Base-by-base conservation (phyloP, 2,329 filamentous ascomycete genomes). In the Leptographium galeiforme region DNA sequence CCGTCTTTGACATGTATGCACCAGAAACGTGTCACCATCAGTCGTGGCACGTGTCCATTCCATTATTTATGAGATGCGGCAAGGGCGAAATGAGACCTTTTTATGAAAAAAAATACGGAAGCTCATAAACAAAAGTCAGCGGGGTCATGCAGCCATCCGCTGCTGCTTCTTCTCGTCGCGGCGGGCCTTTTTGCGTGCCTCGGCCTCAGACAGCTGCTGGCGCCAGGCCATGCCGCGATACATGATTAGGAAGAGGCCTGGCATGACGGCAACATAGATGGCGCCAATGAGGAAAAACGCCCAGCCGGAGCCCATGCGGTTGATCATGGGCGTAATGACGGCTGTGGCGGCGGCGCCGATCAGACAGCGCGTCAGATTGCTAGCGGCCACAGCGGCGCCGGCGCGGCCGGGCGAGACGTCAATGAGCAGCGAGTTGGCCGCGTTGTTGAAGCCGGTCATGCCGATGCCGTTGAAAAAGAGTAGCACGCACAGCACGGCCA, bases 311-410 rank as follows among this genome's bases (percentile, higher is more conserved):
- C 76, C 76, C 55, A 81, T 70, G 0, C 63, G 65, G 10, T 73
- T 57, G 11, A 77, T 72, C 70, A 82, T 70, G 12, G 73, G 73
- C 4, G 75, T 62, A 19, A 82, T 73, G 2, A 73, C 67, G 0
- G 74, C 77, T 16, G 70, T 76, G 2, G 72, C 72, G 0, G 68
- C 72, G 0, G 79, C 79, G 0, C 77, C 78, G 2, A 82, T 60
- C 3, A 77, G 62, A 53, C 79, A 82, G 6, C 78, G 63, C 1
- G 73, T 70, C 14, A 83, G 59, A 55, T 82, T 82, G 56, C 76
- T 78, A 0, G 76, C 72, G 0, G 78, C 78, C 1, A 76, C 76
- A 0, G 77, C 78, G 0, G 75, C 74, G 0, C 74, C 76, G 0
- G 77, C 72, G 18, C 68, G 70, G 0, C 67, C 67, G 0, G 76